A percentile compares a stretch with the other conserved stretches of the same genome.
These are phyloP conservation scores for Pyronema domesticum DNA, from an alignment of 495 filamentous ascomycete species.

Conservation along the genomic window DNA sequence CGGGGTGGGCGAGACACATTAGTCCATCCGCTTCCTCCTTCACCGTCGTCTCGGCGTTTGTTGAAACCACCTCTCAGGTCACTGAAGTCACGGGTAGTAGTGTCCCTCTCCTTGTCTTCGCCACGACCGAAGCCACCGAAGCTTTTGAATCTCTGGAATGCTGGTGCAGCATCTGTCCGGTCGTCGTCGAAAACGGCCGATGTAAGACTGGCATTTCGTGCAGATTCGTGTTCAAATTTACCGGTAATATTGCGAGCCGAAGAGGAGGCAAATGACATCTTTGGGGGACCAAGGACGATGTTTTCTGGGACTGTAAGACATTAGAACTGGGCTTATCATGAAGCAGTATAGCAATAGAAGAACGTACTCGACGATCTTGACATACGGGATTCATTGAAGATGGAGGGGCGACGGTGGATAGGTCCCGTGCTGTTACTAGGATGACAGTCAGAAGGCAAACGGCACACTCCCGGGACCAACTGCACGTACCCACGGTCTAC, in stretches of 20 bases:
- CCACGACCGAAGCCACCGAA: constrained; percentile 41
- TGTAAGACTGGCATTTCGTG: constrained; percentile 11
- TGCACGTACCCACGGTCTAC: not conserved
- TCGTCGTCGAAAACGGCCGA: constrained; percentile 23
- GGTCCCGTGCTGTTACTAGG: constrained; percentile 16
- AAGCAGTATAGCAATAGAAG: constrained; percentile 25
- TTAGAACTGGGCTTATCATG: constrained; percentile 12
- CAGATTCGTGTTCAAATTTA: constrained; percentile 27
- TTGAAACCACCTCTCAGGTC: constrained; percentile 31
- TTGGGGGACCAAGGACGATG: constrained; percentile 76
- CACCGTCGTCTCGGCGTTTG: constrained; percentile 31
- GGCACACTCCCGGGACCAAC: constrained; percentile 29
- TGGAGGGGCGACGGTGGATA: constrained; percentile 37
- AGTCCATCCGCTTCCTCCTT: constrained; percentile 39
- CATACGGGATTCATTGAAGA: constrained; percentile 44
- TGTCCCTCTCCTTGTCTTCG: constrained; percentile 39
- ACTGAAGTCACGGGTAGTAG: constrained; percentile 33
- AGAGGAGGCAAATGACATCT: constrained; percentile 70
- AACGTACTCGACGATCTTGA: constrained; percentile 44
- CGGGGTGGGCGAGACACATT: constrained; percentile 31
- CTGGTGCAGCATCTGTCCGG: constrained; percentile 18
- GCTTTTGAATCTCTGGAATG: constrained; percentile 44
- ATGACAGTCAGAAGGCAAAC: constrained; percentile 29
- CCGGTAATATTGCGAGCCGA: constrained; percentile 35
- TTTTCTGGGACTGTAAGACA: constrained; percentile 44